phyloP scores from a whole-genome alignment of 495 filamentous ascomycete species.

The Aspergillus ellipticus region DNA sequence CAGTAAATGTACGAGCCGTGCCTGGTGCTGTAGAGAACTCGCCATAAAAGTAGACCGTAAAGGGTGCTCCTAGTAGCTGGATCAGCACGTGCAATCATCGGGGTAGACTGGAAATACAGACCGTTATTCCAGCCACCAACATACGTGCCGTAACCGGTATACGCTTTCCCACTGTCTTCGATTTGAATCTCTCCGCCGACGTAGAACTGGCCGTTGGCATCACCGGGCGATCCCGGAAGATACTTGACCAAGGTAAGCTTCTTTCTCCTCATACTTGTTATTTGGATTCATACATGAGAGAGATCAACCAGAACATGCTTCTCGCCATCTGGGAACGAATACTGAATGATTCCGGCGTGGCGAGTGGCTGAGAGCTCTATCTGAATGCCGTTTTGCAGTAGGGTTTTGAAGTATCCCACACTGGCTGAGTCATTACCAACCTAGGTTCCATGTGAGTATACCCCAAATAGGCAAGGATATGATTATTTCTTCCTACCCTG shows the following conservation, averaged over 20 bases:
- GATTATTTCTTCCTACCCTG: constrained; percentile 14
- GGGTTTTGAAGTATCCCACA: constrained; percentile 61
- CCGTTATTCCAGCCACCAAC: constrained; percentile 57
- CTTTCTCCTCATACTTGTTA: neutral
- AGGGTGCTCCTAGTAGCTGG: constrained; percentile 45
- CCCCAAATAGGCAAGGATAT: neutral
- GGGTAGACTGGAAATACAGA: constrained; percentile 12
- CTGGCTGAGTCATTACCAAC: constrained; percentile 45
- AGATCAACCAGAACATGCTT: constrained; percentile 59
- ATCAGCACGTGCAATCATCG: constrained; percentile 5
- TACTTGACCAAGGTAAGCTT: constrained; percentile 19
- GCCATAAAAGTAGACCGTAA: constrained; percentile 65
- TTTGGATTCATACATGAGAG: constrained; percentile 48
- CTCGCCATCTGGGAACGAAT: constrained; percentile 50
- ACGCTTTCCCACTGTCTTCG: constrained; percentile 41
- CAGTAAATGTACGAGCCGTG: constrained; percentile 49
- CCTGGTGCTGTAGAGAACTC: constrained; percentile 46
- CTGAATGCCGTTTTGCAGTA: constrained; percentile 49
- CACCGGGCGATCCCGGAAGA: constrained; percentile 54
- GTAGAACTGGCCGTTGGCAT: constrained; percentile 57
- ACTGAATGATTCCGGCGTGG: constrained; percentile 59
- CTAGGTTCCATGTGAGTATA: constrained; percentile 13
- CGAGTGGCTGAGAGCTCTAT: constrained; percentile 57
- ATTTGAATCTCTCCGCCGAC: constrained; percentile 56
- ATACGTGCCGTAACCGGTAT: constrained; percentile 60